Conservation (phyloP, 495 filamentous ascomycete genomes). For the Bryoglossum gracile region DNA sequence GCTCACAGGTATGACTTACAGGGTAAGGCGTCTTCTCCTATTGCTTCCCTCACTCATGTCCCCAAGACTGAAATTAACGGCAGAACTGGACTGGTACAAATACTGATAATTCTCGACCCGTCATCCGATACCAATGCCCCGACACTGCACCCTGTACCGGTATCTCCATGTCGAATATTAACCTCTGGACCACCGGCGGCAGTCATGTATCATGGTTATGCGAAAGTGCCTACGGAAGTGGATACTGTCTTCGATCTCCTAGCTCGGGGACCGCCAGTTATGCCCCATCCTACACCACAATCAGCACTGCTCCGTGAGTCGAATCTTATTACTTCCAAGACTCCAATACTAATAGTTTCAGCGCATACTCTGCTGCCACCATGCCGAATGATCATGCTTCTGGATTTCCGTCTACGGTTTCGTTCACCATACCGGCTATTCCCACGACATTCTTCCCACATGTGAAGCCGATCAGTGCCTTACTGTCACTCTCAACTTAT, state of each 20-base stretch:
- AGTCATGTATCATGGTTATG: background rate
- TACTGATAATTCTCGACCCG: background rate
- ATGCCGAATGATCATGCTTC: background rate
- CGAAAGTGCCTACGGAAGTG: background rate
- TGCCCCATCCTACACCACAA: background rate
- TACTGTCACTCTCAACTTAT: no score
- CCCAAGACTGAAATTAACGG: background rate
- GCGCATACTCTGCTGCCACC: background rate
- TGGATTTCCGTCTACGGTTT: background rate
- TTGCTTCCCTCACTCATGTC: background rate
- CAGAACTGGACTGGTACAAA: background rate
- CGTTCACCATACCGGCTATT: background rate
- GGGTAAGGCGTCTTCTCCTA: no score
- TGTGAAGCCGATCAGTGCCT: background rate
- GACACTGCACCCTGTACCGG: background rate
- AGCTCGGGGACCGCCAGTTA: background rate
- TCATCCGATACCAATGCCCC: background rate
- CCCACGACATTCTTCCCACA: background rate
- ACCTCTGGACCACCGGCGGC: background rate
- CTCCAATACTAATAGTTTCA: background rate
- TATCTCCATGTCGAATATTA: background rate
- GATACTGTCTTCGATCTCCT: background rate
- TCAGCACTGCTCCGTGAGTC: background rate
- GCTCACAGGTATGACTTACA: background rate
- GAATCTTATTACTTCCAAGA: background rate